A percentile compares a stretch with the other conserved stretches of the same genome.
Evolutionary conservation across 495 filamentous ascomycete genomes (phyloP).

Genomic region (Poronia punctata): DNA sequence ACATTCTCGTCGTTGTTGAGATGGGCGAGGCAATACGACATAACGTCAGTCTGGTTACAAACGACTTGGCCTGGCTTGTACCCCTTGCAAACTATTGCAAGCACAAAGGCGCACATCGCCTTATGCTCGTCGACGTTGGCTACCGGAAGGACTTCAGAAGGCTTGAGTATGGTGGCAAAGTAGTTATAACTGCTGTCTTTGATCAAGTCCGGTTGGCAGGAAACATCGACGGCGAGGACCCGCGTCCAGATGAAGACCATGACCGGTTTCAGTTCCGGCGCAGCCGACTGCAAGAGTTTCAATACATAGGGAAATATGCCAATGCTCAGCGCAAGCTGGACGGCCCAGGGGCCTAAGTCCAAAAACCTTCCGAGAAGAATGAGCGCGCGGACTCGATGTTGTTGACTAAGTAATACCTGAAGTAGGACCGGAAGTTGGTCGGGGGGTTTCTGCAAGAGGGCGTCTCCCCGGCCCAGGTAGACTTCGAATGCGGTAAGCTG

Average conservation of each 20-base stretch:
- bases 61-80: slow-evolving; percentile 87
- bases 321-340: slow-evolving; percentile 91
- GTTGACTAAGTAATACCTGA: slow-evolving; percentile 91
- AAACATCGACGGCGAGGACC: slow-evolving; percentile 89
- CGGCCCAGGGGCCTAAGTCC: slow-evolving; percentile 94
- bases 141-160: slow-evolving; percentile 71
- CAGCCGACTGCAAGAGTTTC: slow-evolving; percentile 91
- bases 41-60: slow-evolving; percentile 76
- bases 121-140: slow-evolving; percentile 85
- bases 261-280: slow-evolving; percentile 88
- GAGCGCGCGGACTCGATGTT: slow-evolving; percentile 85
- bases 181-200: slow-evolving; percentile 97
- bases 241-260: slow-evolving; percentile 99
- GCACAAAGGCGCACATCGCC: slow-evolving; percentile 97
- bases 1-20: slow-evolving; percentile 81
- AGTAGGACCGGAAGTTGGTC: slow-evolving; percentile 95
- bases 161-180: slow-evolving; percentile 85
- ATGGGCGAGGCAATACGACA: slow-evolving; percentile 74
- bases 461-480: slow-evolving; percentile 79
- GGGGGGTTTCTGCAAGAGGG: slow-evolving; percentile 74
- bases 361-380: slow-evolving; percentile 91
- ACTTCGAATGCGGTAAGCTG: slow-evolving; percentile 97
- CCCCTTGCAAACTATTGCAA: slow-evolving; percentile 92
- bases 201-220: slow-evolving; percentile 84
- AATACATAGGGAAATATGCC: slow-evolving; percentile 98